phyloP scores from a whole-genome alignment of 106 monocot genomes.

The Acanthochlamys bracteata region DNA sequence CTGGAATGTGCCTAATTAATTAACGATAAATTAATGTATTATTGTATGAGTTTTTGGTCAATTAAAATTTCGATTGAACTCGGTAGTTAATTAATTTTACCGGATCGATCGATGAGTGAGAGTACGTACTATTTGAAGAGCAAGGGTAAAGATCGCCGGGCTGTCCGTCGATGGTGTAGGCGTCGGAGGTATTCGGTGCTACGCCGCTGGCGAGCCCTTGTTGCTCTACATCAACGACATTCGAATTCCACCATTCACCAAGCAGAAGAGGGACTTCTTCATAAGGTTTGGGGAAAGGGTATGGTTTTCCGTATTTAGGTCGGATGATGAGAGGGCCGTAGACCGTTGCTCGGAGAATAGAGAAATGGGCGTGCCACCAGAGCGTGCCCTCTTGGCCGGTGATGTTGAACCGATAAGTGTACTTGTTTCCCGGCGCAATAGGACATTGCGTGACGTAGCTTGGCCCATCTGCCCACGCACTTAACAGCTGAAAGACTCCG shows the following conservation, averaged over 20 bases:
- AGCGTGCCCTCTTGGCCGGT: conserved; percentile 66
- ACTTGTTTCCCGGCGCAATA: conserved; percentile 37
- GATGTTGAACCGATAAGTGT: conserved; percentile 61
- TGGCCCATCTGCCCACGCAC: conserved; percentile 65
- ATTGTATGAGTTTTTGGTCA: too few relatives aligned
- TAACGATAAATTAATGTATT: too few relatives aligned
- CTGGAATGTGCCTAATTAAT: conserved; percentile 41
- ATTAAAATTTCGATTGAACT: too few relatives aligned
- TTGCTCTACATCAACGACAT: conserved; percentile 36
- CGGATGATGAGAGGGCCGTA: conserved; percentile 56
- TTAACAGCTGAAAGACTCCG: conserved; percentile 54
- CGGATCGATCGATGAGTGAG: too few relatives aligned
- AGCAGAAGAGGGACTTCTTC: conserved; percentile 43
- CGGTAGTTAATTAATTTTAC: too few relatives aligned
- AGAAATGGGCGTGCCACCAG: conserved; percentile 87
- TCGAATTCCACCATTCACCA: conserved; percentile 62
- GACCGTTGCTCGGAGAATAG: conserved; percentile 56
- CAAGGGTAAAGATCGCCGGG: conserved; percentile 62
- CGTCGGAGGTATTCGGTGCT: conserved; percentile 36
- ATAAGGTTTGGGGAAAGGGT: conserved; percentile 58
- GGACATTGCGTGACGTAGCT: conserved; percentile 76
- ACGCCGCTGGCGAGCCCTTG: conserved; percentile 22
- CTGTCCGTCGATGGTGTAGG: conserved; percentile 71
- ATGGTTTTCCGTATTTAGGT: conserved; percentile 27
- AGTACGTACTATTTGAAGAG: conserved; percentile 22